Evolutionary conservation across 352 stramenopile species (phyloP).

Genomic region (Vaucheria bursata): DNA sequence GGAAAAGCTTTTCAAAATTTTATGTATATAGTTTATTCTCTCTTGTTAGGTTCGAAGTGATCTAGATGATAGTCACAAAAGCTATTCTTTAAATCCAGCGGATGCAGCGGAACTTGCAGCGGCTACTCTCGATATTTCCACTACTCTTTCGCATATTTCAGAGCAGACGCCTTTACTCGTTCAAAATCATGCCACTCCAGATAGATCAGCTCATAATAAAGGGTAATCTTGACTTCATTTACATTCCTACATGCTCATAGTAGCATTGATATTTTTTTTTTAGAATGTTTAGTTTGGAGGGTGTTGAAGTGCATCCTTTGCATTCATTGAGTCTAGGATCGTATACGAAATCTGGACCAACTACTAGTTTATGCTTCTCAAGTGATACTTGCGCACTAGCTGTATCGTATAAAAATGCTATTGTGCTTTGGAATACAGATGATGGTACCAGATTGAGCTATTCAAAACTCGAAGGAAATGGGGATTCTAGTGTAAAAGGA

Average conservation of each 20-base stretch:
- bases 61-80: background rate
- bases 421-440: conserved; percentile 35
- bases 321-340: conserved; percentile 19
- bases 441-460: conserved; percentile 34
- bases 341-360: conserved; percentile 8
- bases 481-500: background rate
- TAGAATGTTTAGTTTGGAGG: conserved; percentile 27
- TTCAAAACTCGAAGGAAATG: conserved; percentile 6
- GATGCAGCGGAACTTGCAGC: background rate
- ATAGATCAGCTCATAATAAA: no score
- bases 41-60: background rate
- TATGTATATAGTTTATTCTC: no score
- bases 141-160: no score
- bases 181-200: no score
- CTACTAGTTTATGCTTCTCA: conserved; percentile 31
- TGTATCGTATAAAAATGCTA: conserved; percentile 19
- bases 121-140: background rate
- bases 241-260: no score
- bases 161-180: no score
- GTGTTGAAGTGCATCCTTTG: conserved; percentile 32
- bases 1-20: no score
- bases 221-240: no score
- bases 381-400: conserved; percentile 25
- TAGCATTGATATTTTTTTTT: no score
- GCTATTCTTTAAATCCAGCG: background rate